Evolutionary conservation across 176 grass and related monocot genomes (phyloP), one percentile per base, ranked within the genome.

Genomic region (Bolboschoenus planiculmis): DNA sequence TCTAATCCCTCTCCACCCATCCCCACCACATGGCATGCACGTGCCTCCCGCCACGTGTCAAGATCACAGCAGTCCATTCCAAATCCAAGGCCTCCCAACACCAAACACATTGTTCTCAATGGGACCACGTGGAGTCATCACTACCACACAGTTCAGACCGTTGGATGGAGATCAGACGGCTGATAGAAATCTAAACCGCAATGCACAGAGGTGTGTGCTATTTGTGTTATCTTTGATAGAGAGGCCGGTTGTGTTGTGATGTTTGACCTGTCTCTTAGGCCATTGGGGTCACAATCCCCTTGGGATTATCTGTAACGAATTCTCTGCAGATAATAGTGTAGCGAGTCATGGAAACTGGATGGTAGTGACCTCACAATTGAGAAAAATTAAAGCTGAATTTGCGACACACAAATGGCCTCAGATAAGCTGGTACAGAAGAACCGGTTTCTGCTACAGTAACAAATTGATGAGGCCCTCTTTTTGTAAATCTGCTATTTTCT

Each of bases 21-120:
- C 21, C 56, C 51, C 33, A 34, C 80, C 80, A 82, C 58, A 82
- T 82, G 80, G 36, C 40, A 79, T 46, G 14, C 83, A 85, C 37
- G 83, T 85, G 83, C 4, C 5, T 15, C 0, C 15, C 3, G 36
- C 56, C 72, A 62, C 54, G 54, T 79, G 67, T 64, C 37, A 3
- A 15, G 8, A 65, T 82, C 37, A 2, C 2, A 15, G 1, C 56
- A 14, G 7, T 82, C 7, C 39, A 18, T 62, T 33, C n/a, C 18
- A 7, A 27, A 82, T 82, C 79, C 58, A 46, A 82, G 21, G 56
- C 35, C 3, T 31, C 3, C 0, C 1, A 82, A 64, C 37, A 64
- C 21, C 79, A 26, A 48, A 36, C 37, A 82, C 79, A 64, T 64
- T 65, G 61, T 82, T 55, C 39, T 62, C 39, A 46, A 30, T 9